phyloP scores from a whole-genome alignment of 1,284 basidiomycete species.

The Microbotryum lychnidis-dioicae region DNA sequence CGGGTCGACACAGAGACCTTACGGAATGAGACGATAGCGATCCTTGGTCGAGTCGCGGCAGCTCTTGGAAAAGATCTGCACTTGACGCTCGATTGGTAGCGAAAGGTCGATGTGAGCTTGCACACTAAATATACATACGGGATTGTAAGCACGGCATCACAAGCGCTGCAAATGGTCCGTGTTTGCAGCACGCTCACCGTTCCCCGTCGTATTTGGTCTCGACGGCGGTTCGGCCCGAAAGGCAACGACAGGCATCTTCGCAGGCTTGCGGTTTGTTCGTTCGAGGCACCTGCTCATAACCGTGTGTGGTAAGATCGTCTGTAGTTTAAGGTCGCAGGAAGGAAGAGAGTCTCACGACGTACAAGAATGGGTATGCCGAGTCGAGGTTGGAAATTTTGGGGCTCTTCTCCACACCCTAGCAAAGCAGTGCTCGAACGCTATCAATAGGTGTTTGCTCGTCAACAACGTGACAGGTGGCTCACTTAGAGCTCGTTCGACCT shows the following conservation, averaged over 20 bases:
- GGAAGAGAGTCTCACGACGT: no score
- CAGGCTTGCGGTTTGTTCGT: constrained; percentile 50
- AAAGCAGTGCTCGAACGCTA: neutral
- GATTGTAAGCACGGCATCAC: neutral
- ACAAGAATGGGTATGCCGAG: neutral
- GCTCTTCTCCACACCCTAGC: constrained; percentile 11
- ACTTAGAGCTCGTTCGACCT: constrained; percentile 44
- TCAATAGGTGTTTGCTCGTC: no score
- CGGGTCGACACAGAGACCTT: constrained; percentile 31
- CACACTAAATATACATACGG: constrained; percentile 37
- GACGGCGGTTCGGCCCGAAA: constrained; percentile 55
- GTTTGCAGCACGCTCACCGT: constrained; percentile 43
- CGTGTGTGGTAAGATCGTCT: no score
- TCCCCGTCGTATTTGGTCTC: constrained; percentile 90
- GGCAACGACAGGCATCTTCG: constrained; percentile 15
- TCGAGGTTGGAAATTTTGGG: neutral
- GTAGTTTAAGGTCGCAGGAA: no score
- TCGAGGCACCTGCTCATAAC: constrained; percentile 5
- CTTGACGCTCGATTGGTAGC: constrained; percentile 43
- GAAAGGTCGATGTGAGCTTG: constrained; percentile 68
- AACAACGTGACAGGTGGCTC: constrained; percentile 11
- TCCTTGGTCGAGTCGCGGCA: constrained; percentile 68
- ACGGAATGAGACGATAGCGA: constrained; percentile 59
- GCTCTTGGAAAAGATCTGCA: constrained; percentile 77
- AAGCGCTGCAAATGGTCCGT: no score